Evolutionary conservation across 2,329 filamentous ascomycete species (phyloP).

Genomic region (Monilinia fructicola): DNA sequence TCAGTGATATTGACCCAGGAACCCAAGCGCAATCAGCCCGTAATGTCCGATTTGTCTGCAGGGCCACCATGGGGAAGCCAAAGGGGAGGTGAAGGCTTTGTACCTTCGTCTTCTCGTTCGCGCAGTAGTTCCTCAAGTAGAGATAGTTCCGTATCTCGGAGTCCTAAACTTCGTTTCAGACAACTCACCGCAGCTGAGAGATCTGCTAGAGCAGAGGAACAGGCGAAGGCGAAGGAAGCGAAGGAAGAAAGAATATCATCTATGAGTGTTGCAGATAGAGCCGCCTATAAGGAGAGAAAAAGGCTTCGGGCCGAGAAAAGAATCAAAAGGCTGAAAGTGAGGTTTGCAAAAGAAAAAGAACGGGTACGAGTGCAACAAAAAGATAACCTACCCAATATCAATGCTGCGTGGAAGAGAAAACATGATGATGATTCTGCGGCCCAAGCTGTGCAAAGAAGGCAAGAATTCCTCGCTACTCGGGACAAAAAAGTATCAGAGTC

Average conservation of each 20-base stretch:
- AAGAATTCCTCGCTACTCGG: not conserved
- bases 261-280: not conserved
- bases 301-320: not conserved
- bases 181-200: not conserved
- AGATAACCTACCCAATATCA: no score
- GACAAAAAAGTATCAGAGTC: not conserved
- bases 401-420: slow-evolving; percentile 1
- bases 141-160: not conserved
- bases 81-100: not conserved
- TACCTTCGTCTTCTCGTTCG: no score
- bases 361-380: not conserved
- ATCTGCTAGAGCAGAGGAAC: not conserved
- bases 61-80: not conserved
- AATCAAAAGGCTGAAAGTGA: not conserved
- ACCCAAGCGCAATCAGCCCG: not conserved
- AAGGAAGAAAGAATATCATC: not conserved
- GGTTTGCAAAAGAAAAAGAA: not conserved
- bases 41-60: slow-evolving; percentile 6
- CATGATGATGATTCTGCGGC: slow-evolving; percentile 9
- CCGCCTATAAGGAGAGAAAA: slow-evolving; percentile 1
- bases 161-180: not conserved
- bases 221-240: not conserved
- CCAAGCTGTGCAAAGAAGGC: not conserved
- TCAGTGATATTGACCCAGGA: not conserved
- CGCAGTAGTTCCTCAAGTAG: not conserved